Evolutionary conservation across 495 filamentous ascomycete species (phyloP), one percentile per base, ranked within the genome.

Genomic region (Penicillium manginii): DNA sequence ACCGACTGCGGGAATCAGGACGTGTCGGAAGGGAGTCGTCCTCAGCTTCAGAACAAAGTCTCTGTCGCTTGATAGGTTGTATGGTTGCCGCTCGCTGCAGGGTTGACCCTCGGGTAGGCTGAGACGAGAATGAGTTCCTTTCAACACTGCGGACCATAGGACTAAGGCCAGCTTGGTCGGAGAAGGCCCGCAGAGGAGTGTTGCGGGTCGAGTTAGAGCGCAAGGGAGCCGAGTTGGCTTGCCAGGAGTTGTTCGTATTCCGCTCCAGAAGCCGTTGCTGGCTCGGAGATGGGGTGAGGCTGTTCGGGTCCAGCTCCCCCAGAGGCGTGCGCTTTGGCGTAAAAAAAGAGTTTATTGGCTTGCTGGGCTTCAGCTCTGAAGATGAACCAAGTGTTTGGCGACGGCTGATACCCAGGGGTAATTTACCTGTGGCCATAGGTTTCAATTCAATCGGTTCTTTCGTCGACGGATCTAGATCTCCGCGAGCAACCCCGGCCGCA

Each of bases 401-500:
- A 18, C 78, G 72, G 53, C 57, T 67, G 8, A 74, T 59, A 47
- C 73, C 72, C 51, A 65, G 58, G 33, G 65, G 60, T 5, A 62
- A 49, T 62, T 65, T 73, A 57, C 54, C 61, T 50, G 66, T 46
- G 33, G 49, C 52, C 23, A 61, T 19, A 14, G 73, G 72, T 54
- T 74, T 74, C 48, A 79, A 26, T n/a, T 61, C 54, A 54, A 96
- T 88, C 2, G 79, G 81, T 46, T 86, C 66, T 71, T 96, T 97
- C 15, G 91, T 96, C 58, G 91, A 92, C 15, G 94, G 94, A 70
- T 98, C 87, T 26, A 97, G 72, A 58, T 97, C 90, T 21, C 94
- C 94, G 12, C 60, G 69, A n/a, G 93, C 91, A 55, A 99, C 88
- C 4, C 86, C 86, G 59, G 79, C 74, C 2, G 94, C 92, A 63